These are phyloP conservation scores for Ceratocystis colombiana DNA, from an alignment of 2,329 filamentous ascomycete genomes.

Conservation along the genomic window DNA sequence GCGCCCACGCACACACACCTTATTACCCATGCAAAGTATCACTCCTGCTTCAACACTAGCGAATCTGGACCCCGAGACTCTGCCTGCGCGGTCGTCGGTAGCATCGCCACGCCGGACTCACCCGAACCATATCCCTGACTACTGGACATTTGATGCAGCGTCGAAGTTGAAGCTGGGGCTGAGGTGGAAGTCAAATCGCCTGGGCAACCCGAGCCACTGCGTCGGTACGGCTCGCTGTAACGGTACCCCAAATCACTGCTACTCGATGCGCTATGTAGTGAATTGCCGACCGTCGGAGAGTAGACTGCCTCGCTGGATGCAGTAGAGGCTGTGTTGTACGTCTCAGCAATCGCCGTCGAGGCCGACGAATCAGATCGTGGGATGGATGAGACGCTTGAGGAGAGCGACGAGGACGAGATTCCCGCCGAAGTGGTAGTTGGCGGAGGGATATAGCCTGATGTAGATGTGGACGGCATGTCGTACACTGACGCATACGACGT, in stretches of 20 bases:
- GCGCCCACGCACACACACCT: background rate
- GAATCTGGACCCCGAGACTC: background rate
- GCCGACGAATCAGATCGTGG: background rate
- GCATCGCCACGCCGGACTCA: background rate
- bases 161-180: background rate
- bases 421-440: background rate
- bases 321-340: background rate
- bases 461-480: background rate
- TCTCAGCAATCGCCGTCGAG: background rate
- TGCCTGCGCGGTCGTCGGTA: background rate
- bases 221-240: background rate
- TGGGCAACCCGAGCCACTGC: background rate
- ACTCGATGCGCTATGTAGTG: background rate
- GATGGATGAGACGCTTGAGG: background rate
- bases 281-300: background rate
- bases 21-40: background rate
- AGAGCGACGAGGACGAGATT: background rate
- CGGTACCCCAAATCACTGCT: slow-evolving; percentile 5
- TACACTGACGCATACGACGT: background rate
- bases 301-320: slow-evolving; percentile 13
- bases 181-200: background rate
- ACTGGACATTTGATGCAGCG: background rate
- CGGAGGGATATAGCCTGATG: slow-evolving; percentile 3
- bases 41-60: slow-evolving; percentile 8
- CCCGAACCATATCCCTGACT: background rate